A percentile compares a stretch with the other conserved stretches of the same genome.
Evolutionary conservation across 2,329 filamentous ascomycete genomes (phyloP).

Genomic region (Penicillium sp.): DNA sequence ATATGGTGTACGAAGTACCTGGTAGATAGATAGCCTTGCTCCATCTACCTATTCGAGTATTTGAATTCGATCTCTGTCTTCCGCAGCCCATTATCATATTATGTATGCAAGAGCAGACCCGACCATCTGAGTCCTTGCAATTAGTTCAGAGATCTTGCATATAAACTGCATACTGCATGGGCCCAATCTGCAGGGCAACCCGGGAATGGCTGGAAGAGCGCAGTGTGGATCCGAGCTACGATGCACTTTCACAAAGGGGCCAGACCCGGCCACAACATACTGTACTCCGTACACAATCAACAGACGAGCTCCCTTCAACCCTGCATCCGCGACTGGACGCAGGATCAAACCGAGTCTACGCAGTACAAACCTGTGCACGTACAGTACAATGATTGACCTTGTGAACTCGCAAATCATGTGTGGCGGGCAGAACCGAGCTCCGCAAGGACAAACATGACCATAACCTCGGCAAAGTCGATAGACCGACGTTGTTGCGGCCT

Average conservation of each 20-base stretch:
- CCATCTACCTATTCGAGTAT: neutral
- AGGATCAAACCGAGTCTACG: neutral
- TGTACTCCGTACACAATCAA: no score
- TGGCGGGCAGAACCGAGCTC: neutral
- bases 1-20: neutral
- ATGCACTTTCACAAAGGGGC: neutral
- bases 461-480: neutral
- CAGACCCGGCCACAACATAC: neutral
- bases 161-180: constrained; percentile 8
- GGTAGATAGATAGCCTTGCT: neutral
- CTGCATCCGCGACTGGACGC: neutral
- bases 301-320: neutral
- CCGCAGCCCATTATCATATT: neutral
- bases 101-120: constrained; percentile 8
- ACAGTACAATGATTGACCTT: neutral
- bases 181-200: constrained; percentile 14
- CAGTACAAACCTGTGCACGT: constrained; percentile 1
- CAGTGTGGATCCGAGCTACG: constrained; percentile 5
- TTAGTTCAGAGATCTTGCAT: constrained; percentile 20
- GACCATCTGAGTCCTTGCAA: constrained; percentile 13
- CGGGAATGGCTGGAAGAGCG: constrained; percentile 10
- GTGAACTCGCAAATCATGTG: neutral
- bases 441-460: neutral
- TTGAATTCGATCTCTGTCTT: neutral
- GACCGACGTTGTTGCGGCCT: neutral